These are phyloP conservation scores for Teunomyces panamensis DNA, from an alignment of 805 yeast species.

Conservation along the genomic window DNA sequence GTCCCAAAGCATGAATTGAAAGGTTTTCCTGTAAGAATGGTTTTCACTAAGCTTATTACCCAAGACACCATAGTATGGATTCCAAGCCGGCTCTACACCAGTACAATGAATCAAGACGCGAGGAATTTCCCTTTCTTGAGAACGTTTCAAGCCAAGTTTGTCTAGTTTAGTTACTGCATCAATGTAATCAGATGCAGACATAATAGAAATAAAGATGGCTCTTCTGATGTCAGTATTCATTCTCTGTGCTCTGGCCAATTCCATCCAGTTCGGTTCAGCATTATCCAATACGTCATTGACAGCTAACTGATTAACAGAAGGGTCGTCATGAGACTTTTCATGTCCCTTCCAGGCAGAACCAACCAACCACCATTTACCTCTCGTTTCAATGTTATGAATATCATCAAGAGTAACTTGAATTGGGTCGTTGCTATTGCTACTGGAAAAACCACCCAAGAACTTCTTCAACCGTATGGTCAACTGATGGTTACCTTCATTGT, in stretches of 20 bases:
- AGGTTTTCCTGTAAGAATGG: slow-evolving; percentile 73
- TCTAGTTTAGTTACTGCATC: slow-evolving; percentile 84
- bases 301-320: slow-evolving; percentile 35
- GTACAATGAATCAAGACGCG: slow-evolving; percentile 83
- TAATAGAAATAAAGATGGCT: slow-evolving; percentile 88
- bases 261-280: slow-evolving; percentile 84
- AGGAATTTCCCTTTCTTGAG: slow-evolving; percentile 86
- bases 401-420: slow-evolving; percentile 82
- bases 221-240: slow-evolving; percentile 96
- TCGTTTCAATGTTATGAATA: slow-evolving; percentile 67
- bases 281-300: slow-evolving; percentile 62
- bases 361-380: slow-evolving; percentile 98
- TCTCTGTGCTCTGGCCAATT: slow-evolving; percentile 78
- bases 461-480: slow-evolving; percentile 61
- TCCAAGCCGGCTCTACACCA: slow-evolving; percentile 74
- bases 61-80: slow-evolving; percentile 84
- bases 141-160: slow-evolving; percentile 70
- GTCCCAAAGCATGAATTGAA: slow-evolving; percentile 92
- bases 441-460: slow-evolving; percentile 51
- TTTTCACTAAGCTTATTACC: slow-evolving; percentile 74
- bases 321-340: slow-evolving; percentile 11
- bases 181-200: slow-evolving; percentile 91
- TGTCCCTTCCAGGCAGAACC: slow-evolving; percentile 96
- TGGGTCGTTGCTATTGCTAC: slow-evolving; percentile 60
- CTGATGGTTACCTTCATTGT: slow-evolving; percentile 51